Conservation (phyloP, 441 rosid genomes). For the Croton laevigatus region DNA sequence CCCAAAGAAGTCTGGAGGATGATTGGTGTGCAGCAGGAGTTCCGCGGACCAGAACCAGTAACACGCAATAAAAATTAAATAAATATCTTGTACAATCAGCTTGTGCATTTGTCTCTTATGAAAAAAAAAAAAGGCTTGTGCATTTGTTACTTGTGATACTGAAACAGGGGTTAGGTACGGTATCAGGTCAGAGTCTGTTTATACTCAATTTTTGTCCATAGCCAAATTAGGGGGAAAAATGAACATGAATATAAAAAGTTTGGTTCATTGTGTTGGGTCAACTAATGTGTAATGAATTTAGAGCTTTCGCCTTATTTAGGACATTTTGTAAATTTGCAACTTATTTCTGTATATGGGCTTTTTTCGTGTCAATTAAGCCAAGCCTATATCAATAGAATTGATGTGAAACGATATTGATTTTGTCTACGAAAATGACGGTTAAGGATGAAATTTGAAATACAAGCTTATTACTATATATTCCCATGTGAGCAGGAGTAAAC, state of each 20-base stretch:
- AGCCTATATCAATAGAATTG: too few species aligned
- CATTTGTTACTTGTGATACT: not conserved
- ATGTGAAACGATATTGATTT: too few species aligned
- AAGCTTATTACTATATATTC: too few species aligned
- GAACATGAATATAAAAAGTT: not conserved
- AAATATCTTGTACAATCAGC: not conserved
- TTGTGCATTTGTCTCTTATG: too few species aligned
- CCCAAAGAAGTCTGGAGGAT: slow-evolving; percentile 34
- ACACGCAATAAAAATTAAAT: too few species aligned
- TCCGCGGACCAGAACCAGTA: not conserved
- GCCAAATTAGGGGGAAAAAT: too few species aligned
- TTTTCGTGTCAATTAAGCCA: too few species aligned
- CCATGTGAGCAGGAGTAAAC: too few species aligned
- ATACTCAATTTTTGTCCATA: not conserved
- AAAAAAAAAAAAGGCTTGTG: too few species aligned
- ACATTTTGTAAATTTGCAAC: not conserved
- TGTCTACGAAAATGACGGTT: too few species aligned
- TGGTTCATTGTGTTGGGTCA: not conserved
- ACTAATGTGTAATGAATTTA: not conserved
- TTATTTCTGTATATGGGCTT: not conserved
- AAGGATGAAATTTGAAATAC: too few species aligned
- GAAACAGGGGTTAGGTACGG: not conserved
- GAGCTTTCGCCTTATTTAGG: not conserved
- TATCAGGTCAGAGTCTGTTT: not conserved
- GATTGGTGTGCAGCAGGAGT: slow-evolving; percentile 19